A percentile compares a stretch with the other conserved stretches of the same genome.
These are phyloP conservation scores for Primulina tabacum DNA, from an alignment of 257 asterid species.

Conservation along the genomic window DNA sequence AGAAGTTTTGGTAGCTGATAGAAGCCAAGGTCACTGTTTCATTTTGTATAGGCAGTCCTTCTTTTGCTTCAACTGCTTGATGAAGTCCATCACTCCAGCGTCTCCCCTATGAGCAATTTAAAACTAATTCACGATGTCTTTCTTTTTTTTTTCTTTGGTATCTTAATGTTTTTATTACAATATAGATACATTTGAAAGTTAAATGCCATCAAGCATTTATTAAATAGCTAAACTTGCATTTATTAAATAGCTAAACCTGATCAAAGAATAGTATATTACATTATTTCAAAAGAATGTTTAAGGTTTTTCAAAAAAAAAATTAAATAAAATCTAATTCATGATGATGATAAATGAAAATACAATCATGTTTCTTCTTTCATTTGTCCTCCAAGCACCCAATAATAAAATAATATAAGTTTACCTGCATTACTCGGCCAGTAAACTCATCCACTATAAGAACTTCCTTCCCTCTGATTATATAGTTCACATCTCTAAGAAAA, in stretches of 20 bases:
- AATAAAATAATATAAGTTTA: slow-evolving; percentile 32
- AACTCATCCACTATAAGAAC: slow-evolving; percentile 95
- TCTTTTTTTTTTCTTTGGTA: no score
- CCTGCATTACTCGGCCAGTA: slow-evolving; percentile 99
- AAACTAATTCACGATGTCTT: neutral
- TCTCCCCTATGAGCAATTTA: slow-evolving; percentile 64
- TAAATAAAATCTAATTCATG: neutral
- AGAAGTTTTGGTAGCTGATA: slow-evolving; percentile 98
- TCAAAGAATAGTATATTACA: no score
- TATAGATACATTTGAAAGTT: no score
- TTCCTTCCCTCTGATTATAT: slow-evolving; percentile 90
- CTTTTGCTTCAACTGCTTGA: slow-evolving; percentile 99
- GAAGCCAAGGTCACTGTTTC: slow-evolving; percentile 97
- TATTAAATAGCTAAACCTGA: no score
- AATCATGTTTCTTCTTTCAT: slow-evolving; percentile 20
- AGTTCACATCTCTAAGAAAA: slow-evolving; percentile 90
- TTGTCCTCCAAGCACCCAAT: slow-evolving; percentile 17
- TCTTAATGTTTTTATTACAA: no score
- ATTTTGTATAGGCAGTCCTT: slow-evolving; percentile 91
- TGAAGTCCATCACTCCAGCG: slow-evolving; percentile 99
- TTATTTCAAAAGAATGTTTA: no score
- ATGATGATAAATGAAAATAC: slow-evolving; percentile 2
- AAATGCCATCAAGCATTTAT: no score
- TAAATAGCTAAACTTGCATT: no score
- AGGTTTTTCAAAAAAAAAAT: no score